Base-by-base conservation (phyloP, 306 rosid species). In the Boehmeria nivea region DNA sequence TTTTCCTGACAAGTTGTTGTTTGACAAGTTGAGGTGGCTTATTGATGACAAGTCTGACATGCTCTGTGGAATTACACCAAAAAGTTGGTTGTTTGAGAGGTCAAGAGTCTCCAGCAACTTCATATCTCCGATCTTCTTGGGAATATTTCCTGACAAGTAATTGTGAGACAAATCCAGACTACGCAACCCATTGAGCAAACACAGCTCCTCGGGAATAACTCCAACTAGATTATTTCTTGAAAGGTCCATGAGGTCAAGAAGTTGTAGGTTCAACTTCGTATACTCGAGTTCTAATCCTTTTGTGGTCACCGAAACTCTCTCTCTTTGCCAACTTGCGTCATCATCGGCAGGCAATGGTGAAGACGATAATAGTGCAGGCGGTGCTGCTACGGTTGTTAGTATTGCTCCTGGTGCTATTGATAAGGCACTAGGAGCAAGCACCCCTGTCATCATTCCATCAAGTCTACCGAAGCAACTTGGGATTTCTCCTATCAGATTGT, bases 111-210 rank as follows among this genome's bases (percentile, higher is more conserved):
- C 60, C 11, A 67, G 3, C 17, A 45, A 31, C 36, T 19, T 16
- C 24, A 55, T 13, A 11, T n/a, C 22, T 18, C 70, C 70, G 15
- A 65, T 54, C 7, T 28, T 45, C 8, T 12, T 6, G 0, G 70
- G 61, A 5, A 65, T 54, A 2, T 22, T 43, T 22, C 62, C 63
- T 0, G 55, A 43, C 39, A 67, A 10, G 25, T 28, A 33, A 42
- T 67, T 67, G 3, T 34, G 39, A 0, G 67, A 59, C 39, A 60
- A 52, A 21, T 68, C 59, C 39, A 60, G 55, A n/a, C 15, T 18
- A 6, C n/a, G 31, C 16, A 59, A 36, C 0, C 16, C 28, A 9
- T 15, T 10, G 17, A 68, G 26, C 0, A 1, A 2, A 1, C 16
- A 2, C 12, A 52, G 25, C 54, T 24, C 62, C 1, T 27, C 51